Base-by-base conservation (phyloP, 2,329 filamentous ascomycete species). In the Sporothrix sp. region DNA sequence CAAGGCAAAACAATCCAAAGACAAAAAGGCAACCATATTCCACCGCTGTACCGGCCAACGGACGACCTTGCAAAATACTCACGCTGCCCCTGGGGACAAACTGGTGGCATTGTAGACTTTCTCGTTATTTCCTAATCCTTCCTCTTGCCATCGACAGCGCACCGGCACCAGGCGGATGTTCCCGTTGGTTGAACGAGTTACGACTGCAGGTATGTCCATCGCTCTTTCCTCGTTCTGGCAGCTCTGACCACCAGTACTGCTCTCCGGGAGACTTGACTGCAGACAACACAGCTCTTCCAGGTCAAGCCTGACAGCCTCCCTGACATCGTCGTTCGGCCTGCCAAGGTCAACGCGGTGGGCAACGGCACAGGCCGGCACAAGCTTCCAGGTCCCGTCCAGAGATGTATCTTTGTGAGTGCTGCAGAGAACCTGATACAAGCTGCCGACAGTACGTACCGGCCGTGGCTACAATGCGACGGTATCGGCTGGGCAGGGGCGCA, bases 71-170 rank as follows among this genome's bases (percentile, higher is more conserved):
- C 62, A 73, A 30, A 54, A 37, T 30, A 2, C 30, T 14, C 44
- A 46, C 43, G 78, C 7, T 76, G 81, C 76, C 1, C 86, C 75
- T 57, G 87, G 87, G 86, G 6, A 90, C 86, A 0, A 93, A 91
- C 61, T 91, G 86, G 87, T 86, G 86, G 0, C 71, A 77, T 48
- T 68, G 66, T 59, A 48, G 36, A 55, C 52, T 16, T 14, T 20
- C 14, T 16, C 5, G 14, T 44, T 20, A 13, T 27, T 8, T 33
- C 23, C 4, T 10, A 32, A 3, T 36, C 7, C 18, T 6, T 18
- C 16, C 5, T 20, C 36, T 21, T 11, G 4, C 20, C 18, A 18
- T 20, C 10, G 11, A n/a, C n/a, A n/a, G n/a, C n/a, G n/a, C n/a
- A 25, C 11, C 16, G 11, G 28, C 32, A 13, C 14, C 3, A 13